Evolutionary conservation across 2,329 filamentous ascomycete genomes (phyloP).

Genomic region (Fusarium scirpi): DNA sequence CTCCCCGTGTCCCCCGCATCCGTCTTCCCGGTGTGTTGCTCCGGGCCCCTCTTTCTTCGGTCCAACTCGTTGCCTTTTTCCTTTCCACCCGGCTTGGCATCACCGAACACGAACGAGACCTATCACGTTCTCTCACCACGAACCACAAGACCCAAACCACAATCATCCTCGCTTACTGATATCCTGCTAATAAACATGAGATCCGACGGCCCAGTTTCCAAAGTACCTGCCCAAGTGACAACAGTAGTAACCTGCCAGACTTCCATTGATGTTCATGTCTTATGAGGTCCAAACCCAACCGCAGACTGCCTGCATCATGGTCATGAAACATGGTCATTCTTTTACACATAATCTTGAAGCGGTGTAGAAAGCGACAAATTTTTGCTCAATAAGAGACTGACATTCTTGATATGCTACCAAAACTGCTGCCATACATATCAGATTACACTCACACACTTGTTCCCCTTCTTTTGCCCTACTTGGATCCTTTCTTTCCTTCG

Average conservation of each 20-base stretch:
- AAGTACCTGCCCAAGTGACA: not conserved
- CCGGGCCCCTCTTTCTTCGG: slow-evolving; percentile 29
- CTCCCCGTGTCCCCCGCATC: slow-evolving; percentile 31
- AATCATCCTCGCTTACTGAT: slow-evolving; percentile 12
- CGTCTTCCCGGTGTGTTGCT: slow-evolving; percentile 29
- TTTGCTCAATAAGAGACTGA: not conserved
- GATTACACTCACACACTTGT: not conserved
- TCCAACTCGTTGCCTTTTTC: slow-evolving; percentile 19
- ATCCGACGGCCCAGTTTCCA: slow-evolving; percentile 33
- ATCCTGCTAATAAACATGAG: not conserved
- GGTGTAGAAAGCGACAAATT: slow-evolving; percentile 11
- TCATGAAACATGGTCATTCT: not conserved
- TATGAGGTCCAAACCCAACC: slow-evolving; percentile 1
- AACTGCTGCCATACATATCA: not conserved
- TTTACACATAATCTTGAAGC: not conserved
- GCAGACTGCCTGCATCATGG: slow-evolving; percentile 2
- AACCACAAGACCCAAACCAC: slow-evolving; percentile 19
- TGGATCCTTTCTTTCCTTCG: slow-evolving; percentile 3
- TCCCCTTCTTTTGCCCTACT: not conserved
- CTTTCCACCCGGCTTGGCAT: slow-evolving; percentile 37
- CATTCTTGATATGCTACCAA: not conserved
- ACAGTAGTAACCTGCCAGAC: not conserved
- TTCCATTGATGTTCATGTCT: slow-evolving; percentile 5
- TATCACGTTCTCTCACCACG: slow-evolving; percentile 34
- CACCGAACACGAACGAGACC: slow-evolving; percentile 16